Evolutionary conservation across 768 basidiomycete genomes (phyloP).

Genomic region (Tylopilus sp.): DNA sequence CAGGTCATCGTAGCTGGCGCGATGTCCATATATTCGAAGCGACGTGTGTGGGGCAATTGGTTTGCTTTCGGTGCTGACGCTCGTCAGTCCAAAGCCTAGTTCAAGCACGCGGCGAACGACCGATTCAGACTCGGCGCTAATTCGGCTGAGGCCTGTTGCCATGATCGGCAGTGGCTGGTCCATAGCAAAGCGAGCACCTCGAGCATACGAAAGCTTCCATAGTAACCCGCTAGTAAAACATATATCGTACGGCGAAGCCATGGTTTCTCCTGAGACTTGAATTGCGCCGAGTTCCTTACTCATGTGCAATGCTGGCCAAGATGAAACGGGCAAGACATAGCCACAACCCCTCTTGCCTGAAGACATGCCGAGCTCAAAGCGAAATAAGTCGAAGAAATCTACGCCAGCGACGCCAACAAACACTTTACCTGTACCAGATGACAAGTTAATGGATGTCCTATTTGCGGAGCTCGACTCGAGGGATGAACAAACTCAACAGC

Average conservation of each 20-base stretch:
- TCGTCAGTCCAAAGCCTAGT: background rate
- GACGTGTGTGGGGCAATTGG: background rate
- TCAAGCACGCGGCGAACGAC: background rate
- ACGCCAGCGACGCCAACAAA: slow-evolving; percentile 25
- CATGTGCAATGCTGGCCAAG: background rate
- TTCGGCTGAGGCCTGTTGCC: background rate
- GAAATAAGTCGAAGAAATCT: slow-evolving; percentile 52
- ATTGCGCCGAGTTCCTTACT: too few species aligned
- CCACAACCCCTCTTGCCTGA: slow-evolving; percentile 6
- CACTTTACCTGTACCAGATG: slow-evolving; percentile 32
- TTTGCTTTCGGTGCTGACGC: background rate
- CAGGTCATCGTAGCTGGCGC: slow-evolving; percentile 15
- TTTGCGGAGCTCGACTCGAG: slow-evolving; percentile 71
- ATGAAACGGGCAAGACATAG: background rate
- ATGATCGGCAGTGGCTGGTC: slow-evolving; percentile 1
- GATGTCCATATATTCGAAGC: slow-evolving; percentile 19
- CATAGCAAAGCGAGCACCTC: too few species aligned
- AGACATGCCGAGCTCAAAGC: slow-evolving; percentile 39
- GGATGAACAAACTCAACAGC: slow-evolving; percentile 37
- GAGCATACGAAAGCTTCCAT: too few species aligned
- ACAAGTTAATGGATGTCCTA: slow-evolving; percentile 71
- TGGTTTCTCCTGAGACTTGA: too few species aligned
- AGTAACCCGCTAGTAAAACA: too few species aligned
- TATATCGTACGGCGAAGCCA: too few species aligned
- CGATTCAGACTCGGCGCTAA: background rate